These are phyloP conservation scores for Exophiala mesophila DNA, from an alignment of 2,329 filamentous ascomycete genomes.

Conservation along the genomic window DNA sequence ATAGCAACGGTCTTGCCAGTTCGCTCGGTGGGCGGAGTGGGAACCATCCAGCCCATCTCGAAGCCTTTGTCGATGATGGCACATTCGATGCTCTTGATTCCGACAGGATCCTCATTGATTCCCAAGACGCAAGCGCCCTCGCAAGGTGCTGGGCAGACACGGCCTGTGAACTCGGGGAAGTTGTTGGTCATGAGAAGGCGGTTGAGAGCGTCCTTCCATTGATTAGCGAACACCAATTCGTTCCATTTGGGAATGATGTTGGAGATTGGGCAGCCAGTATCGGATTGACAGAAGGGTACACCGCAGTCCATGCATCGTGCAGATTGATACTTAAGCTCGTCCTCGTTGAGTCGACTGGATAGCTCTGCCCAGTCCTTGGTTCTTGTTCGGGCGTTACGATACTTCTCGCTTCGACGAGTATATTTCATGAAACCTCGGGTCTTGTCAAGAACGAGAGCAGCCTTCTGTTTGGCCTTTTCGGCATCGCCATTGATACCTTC, in stretches of 20 bases:
- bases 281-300: constrained; percentile 96
- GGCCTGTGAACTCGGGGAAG: constrained; percentile 96
- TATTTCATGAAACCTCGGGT: constrained; percentile 98
- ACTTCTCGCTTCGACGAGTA: constrained; percentile 86
- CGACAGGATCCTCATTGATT: constrained; percentile 94
- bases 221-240: constrained; percentile 67
- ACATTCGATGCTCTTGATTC: constrained; percentile 97
- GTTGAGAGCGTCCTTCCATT: constrained; percentile 90
- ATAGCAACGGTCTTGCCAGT: constrained; percentile 85
- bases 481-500: constrained; percentile 75
- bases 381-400: constrained; percentile 75
- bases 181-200: constrained; percentile 94
- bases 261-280: constrained; percentile 89
- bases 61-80: constrained; percentile 97
- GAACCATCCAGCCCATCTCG: constrained; percentile 97
- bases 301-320: constrained; percentile 98
- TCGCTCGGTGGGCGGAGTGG: constrained; percentile 68
- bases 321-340: constrained; percentile 93
- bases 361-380: constrained; percentile 93
- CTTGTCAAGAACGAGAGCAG: constrained; percentile 91
- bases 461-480: constrained; percentile 82
- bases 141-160: constrained; percentile 93
- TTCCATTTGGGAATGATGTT: constrained; percentile 99
- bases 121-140: constrained; percentile 94
- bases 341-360: constrained; percentile 78